Evolutionary conservation across 345 rosid genomes (phyloP), one percentile per base, ranked within the genome.

Genomic region (Melaleuca quinquenervia): DNA sequence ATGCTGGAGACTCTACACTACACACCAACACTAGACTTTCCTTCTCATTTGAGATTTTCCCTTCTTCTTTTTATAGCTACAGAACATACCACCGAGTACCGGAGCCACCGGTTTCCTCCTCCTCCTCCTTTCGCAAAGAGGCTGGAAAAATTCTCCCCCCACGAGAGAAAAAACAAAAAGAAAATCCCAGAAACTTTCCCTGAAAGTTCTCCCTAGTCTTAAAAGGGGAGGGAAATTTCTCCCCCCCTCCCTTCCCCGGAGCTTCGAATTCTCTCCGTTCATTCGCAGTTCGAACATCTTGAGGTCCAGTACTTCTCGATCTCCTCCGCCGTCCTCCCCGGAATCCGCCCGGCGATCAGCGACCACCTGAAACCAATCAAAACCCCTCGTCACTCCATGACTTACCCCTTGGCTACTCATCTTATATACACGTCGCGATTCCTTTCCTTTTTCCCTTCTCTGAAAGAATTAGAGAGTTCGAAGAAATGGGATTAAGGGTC

Each of bases 231-330:
- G 52, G 29, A 20, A 82, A 51, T 54, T 54, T 22, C 20, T 22
- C 0, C 0, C 41, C n/a, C n/a, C n/a, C n/a, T n/a, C n/a, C n/a
- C n/a, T n/a, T n/a, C n/a, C n/a, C 83, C 51, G 1, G 9, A 20
- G 6, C 58, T 29, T 44, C 62, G 5, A 83, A 7, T 26, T 27
- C 27, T 50, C 52, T 41, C 48, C 76, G 52, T 36, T 22, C 84
- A 5, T 52, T 85, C 84, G 27, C 82, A 82, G 49, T 86, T 82
- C 32, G 93, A 91, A 58, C 82, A 90, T 87, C 91, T 91, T 74
- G 93, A 88, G 84, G 92, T 91, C 95, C 94, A 93, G 84, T 90
- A 91, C 87, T 91, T 91, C 88, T 93, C 90, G 86, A 93, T 90
- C 86, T 93, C 93, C 88, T 93, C 91, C 16, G 93, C 93, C 82